phyloP scores from a whole-genome alignment of 257 asterid genomes.

The Lycium barbarum region DNA sequence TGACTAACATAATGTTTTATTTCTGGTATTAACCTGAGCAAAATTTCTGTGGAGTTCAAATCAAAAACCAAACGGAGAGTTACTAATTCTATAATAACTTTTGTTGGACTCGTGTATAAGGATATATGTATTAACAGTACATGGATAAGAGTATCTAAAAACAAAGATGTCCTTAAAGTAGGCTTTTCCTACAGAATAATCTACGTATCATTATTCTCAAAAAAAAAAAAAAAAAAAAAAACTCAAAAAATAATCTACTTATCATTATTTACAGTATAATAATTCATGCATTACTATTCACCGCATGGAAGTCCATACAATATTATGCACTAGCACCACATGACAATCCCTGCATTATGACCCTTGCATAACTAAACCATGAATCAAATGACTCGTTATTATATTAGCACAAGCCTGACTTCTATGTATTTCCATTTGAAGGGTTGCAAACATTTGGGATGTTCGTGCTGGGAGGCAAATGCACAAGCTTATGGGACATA shows the following conservation, averaged over 20 bases:
- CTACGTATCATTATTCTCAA: background rate
- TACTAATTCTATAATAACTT: background rate
- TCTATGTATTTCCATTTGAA: constrained; percentile 42
- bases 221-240: no score
- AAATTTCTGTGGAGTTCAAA: constrained; percentile 15
- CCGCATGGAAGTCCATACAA: constrained; percentile 2
- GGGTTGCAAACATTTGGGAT: constrained; percentile 91
- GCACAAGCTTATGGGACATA: constrained; percentile 94
- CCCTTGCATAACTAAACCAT: background rate
- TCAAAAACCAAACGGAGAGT: background rate
- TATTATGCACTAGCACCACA: background rate
- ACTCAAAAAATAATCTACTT: background rate
- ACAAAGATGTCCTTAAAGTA: background rate
- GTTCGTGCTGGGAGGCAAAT: constrained; percentile 89
- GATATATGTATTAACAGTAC: background rate
- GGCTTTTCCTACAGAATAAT: background rate
- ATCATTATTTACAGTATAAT: background rate
- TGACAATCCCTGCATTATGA: background rate
- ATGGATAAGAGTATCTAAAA: constrained; percentile 13
- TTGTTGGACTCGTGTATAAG: background rate
- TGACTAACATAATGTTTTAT: background rate
- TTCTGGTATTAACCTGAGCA: background rate
- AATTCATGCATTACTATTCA: background rate
- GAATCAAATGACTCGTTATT: background rate
- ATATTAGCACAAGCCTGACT: constrained; percentile 31